A percentile compares a stretch with the other conserved stretches of the same genome.
Evolutionary conservation across 1,284 basidiomycete genomes (phyloP).

Genomic region (Sparassis latifolia): DNA sequence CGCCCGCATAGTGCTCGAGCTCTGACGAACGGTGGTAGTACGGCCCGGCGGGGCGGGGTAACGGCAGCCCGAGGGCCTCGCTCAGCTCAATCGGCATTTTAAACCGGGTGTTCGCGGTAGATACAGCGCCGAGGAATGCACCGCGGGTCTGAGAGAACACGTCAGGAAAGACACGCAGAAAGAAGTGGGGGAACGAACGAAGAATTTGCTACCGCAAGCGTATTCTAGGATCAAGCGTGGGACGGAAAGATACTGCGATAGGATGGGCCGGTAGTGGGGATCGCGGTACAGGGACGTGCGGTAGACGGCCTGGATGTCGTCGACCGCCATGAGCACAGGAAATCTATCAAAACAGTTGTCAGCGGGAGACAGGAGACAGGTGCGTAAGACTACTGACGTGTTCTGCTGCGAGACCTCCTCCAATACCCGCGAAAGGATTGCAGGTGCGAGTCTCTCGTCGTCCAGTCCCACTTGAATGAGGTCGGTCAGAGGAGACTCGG

Average conservation of each 20-base stretch:
- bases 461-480: conserved; percentile 57
- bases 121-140: conserved; percentile 62
- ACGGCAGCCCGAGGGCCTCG: conserved; percentile 42
- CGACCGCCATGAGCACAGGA: conserved; percentile 82
- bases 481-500: conserved; percentile 46
- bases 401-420: conserved; percentile 64
- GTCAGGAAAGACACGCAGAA: background rate
- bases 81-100: conserved; percentile 51
- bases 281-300: conserved; percentile 66
- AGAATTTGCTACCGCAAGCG: conserved; percentile 57
- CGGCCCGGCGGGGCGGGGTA: conserved; percentile 34
- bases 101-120: conserved; percentile 47
- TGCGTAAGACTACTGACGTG: conserved; percentile 36
- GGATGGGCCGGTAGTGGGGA: conserved; percentile 67
- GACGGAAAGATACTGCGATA: conserved; percentile 77
- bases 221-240: conserved; percentile 78
- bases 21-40: conserved; percentile 43
- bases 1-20: conserved; percentile 45
- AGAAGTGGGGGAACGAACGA: conserved; percentile 42
- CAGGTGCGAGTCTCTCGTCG: conserved; percentile 50
- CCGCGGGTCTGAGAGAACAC: conserved; percentile 43
- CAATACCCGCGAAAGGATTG: conserved; percentile 62
- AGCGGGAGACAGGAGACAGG: too few species aligned
- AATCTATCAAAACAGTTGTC: conserved; percentile 25
- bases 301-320: conserved; percentile 84